Base-by-base conservation (phyloP, 2,329 filamentous ascomycete genomes). In the Fusarium liriodendri region DNA sequence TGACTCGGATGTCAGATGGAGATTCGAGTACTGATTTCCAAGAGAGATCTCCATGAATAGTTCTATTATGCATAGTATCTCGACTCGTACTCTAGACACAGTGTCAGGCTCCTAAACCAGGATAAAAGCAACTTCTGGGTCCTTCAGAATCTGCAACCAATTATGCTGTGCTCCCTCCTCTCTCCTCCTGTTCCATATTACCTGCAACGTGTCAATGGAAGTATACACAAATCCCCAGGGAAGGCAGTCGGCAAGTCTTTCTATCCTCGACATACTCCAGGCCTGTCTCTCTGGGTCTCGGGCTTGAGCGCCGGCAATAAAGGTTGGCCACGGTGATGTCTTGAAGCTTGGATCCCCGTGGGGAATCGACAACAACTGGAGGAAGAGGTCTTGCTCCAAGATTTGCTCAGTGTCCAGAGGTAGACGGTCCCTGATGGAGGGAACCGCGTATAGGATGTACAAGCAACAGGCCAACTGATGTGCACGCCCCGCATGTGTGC, bases 1-100 rank as follows among this genome's bases (percentile, higher is more conserved):
- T 2, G 92, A 93, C 78, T 85, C 86, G 7, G 91, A 94, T 79
- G 84, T 87, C 0, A 84, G 91, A 70, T 94, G 91, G 90, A 83
- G 91, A n/a, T 93, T 92, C 66, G 87, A 90, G 80, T 89, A 86
- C 73, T 91, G 40, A 70, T 78, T 4, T 16, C 10, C 20, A 11
- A 20, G 16, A 20, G 27, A 20, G 18, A 4, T 8, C 18, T 32
- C 25, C 11, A 54, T 27, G 42, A 47, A 14, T 7, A 13, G 25
- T n/a, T 54, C 27, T 32, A 32, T 32, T 32, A 20, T 35, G 35
- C 32, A n/a, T 6, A 25, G 22, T 10, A 33, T 14, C 32, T 57
- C 14, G 32, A 35, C 4, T 35, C 6, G 14, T 35, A 18, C 11
- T 33, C n/a, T 6, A 57, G 10, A 25, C 16, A 32, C 3, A 6